Conservation (phyloP, 2,329 filamentous ascomycete genomes). For the Nothopassalora personata region DNA sequence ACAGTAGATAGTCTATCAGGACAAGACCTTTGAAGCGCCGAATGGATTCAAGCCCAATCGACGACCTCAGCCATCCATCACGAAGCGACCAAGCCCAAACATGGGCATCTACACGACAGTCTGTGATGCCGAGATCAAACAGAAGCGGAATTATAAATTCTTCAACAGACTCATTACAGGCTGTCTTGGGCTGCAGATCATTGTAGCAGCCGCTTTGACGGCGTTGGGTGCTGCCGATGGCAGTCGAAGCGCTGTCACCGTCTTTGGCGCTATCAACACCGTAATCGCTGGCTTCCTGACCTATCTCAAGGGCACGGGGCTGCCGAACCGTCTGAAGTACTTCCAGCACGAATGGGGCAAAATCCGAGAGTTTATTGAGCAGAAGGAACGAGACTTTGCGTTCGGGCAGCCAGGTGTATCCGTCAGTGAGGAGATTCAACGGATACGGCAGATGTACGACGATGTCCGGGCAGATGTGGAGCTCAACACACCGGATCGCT, state of each 20-base stretch:
- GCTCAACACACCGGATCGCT: slow-evolving; percentile 18
- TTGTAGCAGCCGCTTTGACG: slow-evolving; percentile 21
- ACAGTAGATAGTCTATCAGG: slow-evolving; percentile 11
- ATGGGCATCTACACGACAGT: slow-evolving; percentile 20
- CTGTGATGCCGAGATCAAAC: slow-evolving; percentile 19
- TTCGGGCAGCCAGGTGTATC: slow-evolving; percentile 6
- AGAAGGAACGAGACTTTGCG: slow-evolving; percentile 17
- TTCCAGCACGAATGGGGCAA: slow-evolving; percentile 21
- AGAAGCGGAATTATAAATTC: slow-evolving; percentile 16
- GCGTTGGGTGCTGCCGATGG: slow-evolving; percentile 17
- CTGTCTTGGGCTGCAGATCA: slow-evolving; percentile 18
- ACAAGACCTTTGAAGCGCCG: slow-evolving; percentile 15
- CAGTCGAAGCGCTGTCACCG: slow-evolving; percentile 16
- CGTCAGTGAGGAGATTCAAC: slow-evolving; percentile 13
- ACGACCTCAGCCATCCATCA: slow-evolving; percentile 9
- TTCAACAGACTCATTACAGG: slow-evolving; percentile 14
- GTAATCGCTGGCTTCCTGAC: slow-evolving; percentile 21
- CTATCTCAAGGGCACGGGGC: slow-evolving; percentile 20
- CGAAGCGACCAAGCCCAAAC: slow-evolving; percentile 12
- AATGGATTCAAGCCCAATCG: slow-evolving; percentile 14
- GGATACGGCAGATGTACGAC: slow-evolving; percentile 18
- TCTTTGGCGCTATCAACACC: slow-evolving; percentile 22
- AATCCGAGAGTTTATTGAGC: slow-evolving; percentile 21
- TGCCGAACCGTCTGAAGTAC: slow-evolving; percentile 19
- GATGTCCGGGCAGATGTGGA: slow-evolving; percentile 15